A percentile compares a stretch with the other conserved stretches of the same genome.
Evolutionary conservation across 2,329 filamentous ascomycete genomes (phyloP).

Genomic region (Fusarium robinianum): DNA sequence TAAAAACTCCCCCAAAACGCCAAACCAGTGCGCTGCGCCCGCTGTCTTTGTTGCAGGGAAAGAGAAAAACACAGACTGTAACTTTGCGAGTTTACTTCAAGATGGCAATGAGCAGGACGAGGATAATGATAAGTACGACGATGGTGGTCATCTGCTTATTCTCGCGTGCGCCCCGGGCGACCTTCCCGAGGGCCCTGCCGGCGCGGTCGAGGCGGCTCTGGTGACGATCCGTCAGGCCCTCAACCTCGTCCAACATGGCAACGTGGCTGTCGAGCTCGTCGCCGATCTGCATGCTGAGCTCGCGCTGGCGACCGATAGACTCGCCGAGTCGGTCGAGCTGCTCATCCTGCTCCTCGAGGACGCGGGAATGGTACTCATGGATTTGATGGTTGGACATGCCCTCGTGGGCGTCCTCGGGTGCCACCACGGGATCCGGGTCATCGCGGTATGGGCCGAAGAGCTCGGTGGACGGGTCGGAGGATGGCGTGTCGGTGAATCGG

Average conservation of each 20-base stretch:
- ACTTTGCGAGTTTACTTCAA: slow-evolving; percentile 61
- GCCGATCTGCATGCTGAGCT: slow-evolving; percentile 93
- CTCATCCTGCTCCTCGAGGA: slow-evolving; percentile 88
- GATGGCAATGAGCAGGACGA: slow-evolving; percentile 81
- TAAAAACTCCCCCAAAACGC: slow-evolving; percentile 27
- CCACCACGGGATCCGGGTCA: slow-evolving; percentile 61
- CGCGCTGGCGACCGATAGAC: slow-evolving; percentile 84
- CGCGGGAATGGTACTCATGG: slow-evolving; percentile 78
- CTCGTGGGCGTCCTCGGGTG: slow-evolving; percentile 63
- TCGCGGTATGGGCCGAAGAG: slow-evolving; percentile 69
- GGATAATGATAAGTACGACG: slow-evolving; percentile 78
- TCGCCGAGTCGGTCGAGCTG: slow-evolving; percentile 88
- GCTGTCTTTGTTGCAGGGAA: slow-evolving; percentile 11
- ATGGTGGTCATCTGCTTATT: slow-evolving; percentile 87
- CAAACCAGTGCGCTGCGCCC: slow-evolving; percentile 26
- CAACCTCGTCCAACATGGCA: slow-evolving; percentile 85
- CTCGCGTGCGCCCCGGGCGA: slow-evolving; percentile 76
- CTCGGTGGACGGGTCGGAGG: slow-evolving; percentile 45
- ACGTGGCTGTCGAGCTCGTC: slow-evolving; percentile 94
- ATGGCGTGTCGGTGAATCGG: slow-evolving; percentile 75
- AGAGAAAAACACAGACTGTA: background rate
- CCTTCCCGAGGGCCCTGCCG: slow-evolving; percentile 68
- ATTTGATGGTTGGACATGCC: slow-evolving; percentile 80
- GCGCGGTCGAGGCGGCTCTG: slow-evolving; percentile 76
- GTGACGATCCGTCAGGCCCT: slow-evolving; percentile 81